Percentiles rank a stretch among this genome's conserved stretches.
Evolutionary conservation across 208 protist species (phyloP).

Genomic region (Herpetomonas samuelpessoai): DNA sequence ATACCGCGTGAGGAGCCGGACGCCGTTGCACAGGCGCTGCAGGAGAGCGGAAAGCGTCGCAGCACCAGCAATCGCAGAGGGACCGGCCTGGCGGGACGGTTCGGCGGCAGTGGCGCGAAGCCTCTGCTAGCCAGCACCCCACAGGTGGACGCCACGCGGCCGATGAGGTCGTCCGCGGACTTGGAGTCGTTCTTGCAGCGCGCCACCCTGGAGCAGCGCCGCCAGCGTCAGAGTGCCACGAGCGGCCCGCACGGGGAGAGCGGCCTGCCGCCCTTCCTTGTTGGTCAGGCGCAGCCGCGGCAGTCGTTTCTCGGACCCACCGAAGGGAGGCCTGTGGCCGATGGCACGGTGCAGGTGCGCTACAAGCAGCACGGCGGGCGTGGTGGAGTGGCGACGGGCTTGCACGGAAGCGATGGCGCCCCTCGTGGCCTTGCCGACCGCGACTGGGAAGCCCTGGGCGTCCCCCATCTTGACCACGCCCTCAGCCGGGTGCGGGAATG

Average conservation of each 20-base stretch:
- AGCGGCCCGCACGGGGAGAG: not conserved
- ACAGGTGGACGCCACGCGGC: constrained; percentile 17
- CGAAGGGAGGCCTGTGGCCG: not conserved
- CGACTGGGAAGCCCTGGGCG: constrained; percentile 46
- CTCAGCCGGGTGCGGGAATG: constrained; percentile 52
- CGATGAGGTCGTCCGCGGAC: constrained; percentile 39
- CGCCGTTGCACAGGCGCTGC: not conserved
- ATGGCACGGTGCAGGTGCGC: not conserved
- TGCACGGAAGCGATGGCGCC: constrained; percentile 2
- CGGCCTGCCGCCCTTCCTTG: not conserved
- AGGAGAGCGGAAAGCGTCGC: too few species aligned
- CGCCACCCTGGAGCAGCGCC: constrained; percentile 13
- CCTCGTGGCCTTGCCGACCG: constrained; percentile 19
- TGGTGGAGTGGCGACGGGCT: not conserved
- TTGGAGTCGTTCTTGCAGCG: constrained; percentile 37
- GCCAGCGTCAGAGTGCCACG: constrained; percentile 9
- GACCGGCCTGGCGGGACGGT: too few species aligned
- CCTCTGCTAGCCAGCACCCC: not conserved
- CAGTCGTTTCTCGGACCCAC: not conserved
- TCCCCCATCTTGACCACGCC: constrained; percentile 43
- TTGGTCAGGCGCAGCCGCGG: not conserved
- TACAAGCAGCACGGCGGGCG: constrained; percentile 3
- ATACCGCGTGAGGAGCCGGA: not conserved
- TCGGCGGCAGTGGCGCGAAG: not conserved
- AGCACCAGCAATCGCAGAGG: too few species aligned